Evolutionary conservation across 75 land plant genomes (phyloP), one percentile per base, ranked within the genome.

Genomic region (Cupressus sempervirens): DNA sequence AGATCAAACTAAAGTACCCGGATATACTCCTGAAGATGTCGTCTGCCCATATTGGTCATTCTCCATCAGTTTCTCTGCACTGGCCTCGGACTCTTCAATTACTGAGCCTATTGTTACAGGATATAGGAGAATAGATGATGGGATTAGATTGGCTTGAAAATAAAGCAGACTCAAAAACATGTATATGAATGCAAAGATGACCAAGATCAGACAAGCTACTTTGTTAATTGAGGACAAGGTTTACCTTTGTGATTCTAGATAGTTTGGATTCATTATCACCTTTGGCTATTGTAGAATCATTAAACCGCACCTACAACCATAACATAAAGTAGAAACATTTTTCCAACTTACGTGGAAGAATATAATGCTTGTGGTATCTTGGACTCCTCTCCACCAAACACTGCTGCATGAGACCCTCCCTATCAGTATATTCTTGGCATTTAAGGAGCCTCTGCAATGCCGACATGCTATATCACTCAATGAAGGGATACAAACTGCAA

Each of bases 381-480:
- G 96, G 96, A 18, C 89, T 74, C 68, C 84, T 82, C 74, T 93
- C 91, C 34, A 86, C 35, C 32, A 88, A 74, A 75, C 92, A 92
- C 85, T 94, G 96, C 82, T 94, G 95, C n/a, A 91, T 72, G 82
- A 89, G 84, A 30, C 93, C 96, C 53, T 91, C 92, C 4, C 81
- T 84, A 80, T 93, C 93, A 12, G 88, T 88, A 81, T 85, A 91
- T n/a, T 88, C 89, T 83, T 93, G 92, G 89, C 93, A 94, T 23
- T 90, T 92, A 40, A 80, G 84, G 50, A 92, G 70, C 56, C 91
- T 90, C 95, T 93, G 88, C 76, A 48, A 29, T 85, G 53, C 53
- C 36, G 41, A 34, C 48, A 20, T 30, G 6, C 32, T 32, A 81
- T 52, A 45, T 81, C 36, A 77, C 8, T 77, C 30, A 26, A 79